phyloP scores from a whole-genome alignment of 352 stramenopile genomes.

The Plasmopara viticola region DNA sequence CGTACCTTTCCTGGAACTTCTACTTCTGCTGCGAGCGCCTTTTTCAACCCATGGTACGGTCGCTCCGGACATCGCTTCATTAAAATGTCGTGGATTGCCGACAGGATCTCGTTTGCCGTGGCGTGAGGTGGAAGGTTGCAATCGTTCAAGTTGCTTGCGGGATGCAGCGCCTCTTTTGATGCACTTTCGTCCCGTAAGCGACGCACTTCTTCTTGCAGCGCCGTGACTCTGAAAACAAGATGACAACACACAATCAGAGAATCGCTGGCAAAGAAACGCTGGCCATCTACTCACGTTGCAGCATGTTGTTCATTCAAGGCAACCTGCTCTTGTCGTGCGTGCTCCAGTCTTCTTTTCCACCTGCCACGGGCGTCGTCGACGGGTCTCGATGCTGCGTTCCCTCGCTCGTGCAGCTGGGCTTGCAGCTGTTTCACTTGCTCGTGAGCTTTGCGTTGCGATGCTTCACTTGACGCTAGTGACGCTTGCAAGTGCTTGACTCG shows the following conservation, averaged over 20 bases:
- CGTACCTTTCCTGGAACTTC: slow-evolving; percentile 66
- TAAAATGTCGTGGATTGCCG: slow-evolving; percentile 66
- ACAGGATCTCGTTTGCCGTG: slow-evolving; percentile 55
- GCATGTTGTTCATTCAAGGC: slow-evolving; percentile 33
- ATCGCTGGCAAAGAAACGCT: neutral
- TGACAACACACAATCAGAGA: neutral
- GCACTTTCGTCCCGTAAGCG: slow-evolving; percentile 18
- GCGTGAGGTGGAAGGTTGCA: slow-evolving; percentile 36
- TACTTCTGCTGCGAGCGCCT: slow-evolving; percentile 57
- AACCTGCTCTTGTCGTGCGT: slow-evolving; percentile 42
- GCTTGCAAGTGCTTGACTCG: slow-evolving; percentile 22
- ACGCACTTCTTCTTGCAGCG: slow-evolving; percentile 26
- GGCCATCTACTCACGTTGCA: slow-evolving; percentile 18
- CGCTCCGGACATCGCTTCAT: slow-evolving; percentile 41
- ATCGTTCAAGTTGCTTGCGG: slow-evolving; percentile 45
- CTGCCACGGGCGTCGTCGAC: slow-evolving; percentile 28
- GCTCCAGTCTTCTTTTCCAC: slow-evolving; percentile 57
- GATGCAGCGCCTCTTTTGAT: slow-evolving; percentile 13
- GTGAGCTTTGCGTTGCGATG: slow-evolving; percentile 36
- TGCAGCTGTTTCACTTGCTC: slow-evolving; percentile 46
- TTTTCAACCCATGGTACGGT: slow-evolving; percentile 78
- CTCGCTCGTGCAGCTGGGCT: slow-evolving; percentile 36
- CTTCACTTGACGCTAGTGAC: slow-evolving; percentile 25
- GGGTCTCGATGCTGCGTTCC: slow-evolving; percentile 8
- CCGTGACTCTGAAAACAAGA: slow-evolving; percentile 17